A percentile compares a stretch with the other conserved stretches of the same genome.
phyloP scores from a whole-genome alignment of 768 basidiomycete species.

The Candolleomyces eurysporus region DNA sequence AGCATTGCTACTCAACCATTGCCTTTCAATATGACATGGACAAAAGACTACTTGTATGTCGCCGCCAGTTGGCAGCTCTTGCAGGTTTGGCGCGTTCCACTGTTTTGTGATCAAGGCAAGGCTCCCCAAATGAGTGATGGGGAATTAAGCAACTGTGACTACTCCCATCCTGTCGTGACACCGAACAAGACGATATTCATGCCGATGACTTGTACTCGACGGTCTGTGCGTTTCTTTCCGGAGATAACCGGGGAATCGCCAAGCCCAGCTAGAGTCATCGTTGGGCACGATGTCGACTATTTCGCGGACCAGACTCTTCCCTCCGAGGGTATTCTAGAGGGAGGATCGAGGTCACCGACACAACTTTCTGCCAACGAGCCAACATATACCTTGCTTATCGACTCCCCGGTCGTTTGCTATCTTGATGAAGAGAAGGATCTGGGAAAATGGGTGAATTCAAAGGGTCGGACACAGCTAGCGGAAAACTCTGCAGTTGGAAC shows the following conservation, averaged over 20 bases:
- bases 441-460: neutral
- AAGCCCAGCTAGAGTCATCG: neutral
- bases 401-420: neutral
- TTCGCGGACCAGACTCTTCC: too few relatives aligned
- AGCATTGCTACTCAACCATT: slow-evolving; percentile 17
- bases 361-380: too few relatives aligned
- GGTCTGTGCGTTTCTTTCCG: neutral
- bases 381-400: neutral
- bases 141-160: neutral
- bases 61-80: slow-evolving; percentile 15
- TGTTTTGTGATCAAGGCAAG: slow-evolving; percentile 13
- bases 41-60: slow-evolving; percentile 18
- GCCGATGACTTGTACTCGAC: neutral
- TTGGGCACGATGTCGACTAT: neutral
- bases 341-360: too few relatives aligned
- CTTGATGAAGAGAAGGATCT: neutral
- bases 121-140: neutral
- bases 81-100: slow-evolving; percentile 17
- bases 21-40: slow-evolving; percentile 26
- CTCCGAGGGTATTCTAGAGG: too few relatives aligned
- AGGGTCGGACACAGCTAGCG: neutral
- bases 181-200: neutral
- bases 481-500: neutral
- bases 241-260: neutral
- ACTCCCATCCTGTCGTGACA: neutral